Base-by-base conservation (phyloP, 495 filamentous ascomycete genomes). In the Stereocaulon alpinum region DNA sequence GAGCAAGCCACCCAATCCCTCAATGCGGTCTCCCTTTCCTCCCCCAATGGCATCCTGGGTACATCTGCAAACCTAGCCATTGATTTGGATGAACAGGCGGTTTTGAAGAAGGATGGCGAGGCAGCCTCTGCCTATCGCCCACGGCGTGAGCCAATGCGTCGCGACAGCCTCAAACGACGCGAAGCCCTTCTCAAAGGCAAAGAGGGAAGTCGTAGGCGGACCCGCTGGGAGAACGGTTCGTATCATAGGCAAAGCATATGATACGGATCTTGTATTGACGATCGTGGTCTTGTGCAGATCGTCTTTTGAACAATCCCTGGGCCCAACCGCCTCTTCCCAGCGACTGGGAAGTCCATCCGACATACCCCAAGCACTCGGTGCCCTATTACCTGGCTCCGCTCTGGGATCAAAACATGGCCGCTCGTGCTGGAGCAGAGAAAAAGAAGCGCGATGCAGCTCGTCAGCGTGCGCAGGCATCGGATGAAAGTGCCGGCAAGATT, bases 161-260 rank as follows among this genome's bases (percentile, higher is more conserved):
- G 82, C 40, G 85, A 86, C 61, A 83, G 82, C 63, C 55, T 82
- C 60, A 84, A 82, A 67, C 72, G 82, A 18, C 81, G 92, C 29
- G 92, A 96, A 66, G 84, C 84, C 11, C 64, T 94, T 53, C 73
- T 91, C n/a, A 92, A 88, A 72, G 93, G 92, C 51, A 95, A 91
- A 63, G 89, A 95, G 67, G 93, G 93, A n/a, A 90, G 82, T 61
- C 80, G 92, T 45, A 82, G 91, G 57, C 79, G 93, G 49, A 86
- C 89, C 67, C 79, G 91, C 43, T 96, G 91, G 90, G 93, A 98
- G 75, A 98, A 98, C 71, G 91, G 91, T 95, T 80, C 64, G 75
- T 69, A 59, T 62, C 58, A 56, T 40, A 52, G 20, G 53, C 29
- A 30, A 9, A 17, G 10, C 24, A 4, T 27, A 53, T 37, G 57